Base-by-base conservation (phyloP, 2,329 filamentous ascomycete genomes). In the Chrysoporthe cubensis region DNA sequence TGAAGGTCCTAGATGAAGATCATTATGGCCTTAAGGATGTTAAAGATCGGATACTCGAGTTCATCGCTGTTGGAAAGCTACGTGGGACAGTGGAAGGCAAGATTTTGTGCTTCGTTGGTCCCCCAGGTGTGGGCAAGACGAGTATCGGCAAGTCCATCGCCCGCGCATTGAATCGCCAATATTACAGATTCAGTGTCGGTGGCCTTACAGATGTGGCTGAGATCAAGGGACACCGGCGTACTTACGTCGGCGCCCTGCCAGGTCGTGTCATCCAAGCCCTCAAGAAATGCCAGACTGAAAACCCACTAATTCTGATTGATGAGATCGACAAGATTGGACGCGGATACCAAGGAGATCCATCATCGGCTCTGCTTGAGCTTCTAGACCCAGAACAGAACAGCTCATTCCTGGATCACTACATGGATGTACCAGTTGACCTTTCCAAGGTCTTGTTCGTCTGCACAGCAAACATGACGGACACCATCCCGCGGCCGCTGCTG, bases 221-320 rank as follows among this genome's bases (percentile, higher is more conserved):
- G 78, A 98, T 99, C 84, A 99, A 99, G 83, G 96, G 96, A 62
- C 96, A 99, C 78, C 88, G 96, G 74, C 88, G 96, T 74, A 99
- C 96, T 2, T 99, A 99, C 74, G 96, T 99, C 64, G 96, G 96
- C 71, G 96, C 96, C 37, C 83, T 99, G 46, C 96, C 96, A 4
- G 96, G 96, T 62, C 92, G 96, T 68, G 97, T 99, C 76, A 98
- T 99, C 70, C 96, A 99, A 80, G 96, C 96, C 0, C 83, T 99
- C 75, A 99, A 99, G 85, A 99, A 99, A 80, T 98, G 95, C 77
- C 94, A 98, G 81, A 99, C 96, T 0, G 96, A 99, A 80, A 99
- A 99, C 78, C 96, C 96, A 40, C 85, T 99, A 42, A 94, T 99
- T 62, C 82, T 99, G 71, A 98, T 99, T 72, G 96, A 99, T 76